Evolutionary conservation across 768 basidiomycete species (phyloP).

Genomic region (Tulasnella sp.): DNA sequence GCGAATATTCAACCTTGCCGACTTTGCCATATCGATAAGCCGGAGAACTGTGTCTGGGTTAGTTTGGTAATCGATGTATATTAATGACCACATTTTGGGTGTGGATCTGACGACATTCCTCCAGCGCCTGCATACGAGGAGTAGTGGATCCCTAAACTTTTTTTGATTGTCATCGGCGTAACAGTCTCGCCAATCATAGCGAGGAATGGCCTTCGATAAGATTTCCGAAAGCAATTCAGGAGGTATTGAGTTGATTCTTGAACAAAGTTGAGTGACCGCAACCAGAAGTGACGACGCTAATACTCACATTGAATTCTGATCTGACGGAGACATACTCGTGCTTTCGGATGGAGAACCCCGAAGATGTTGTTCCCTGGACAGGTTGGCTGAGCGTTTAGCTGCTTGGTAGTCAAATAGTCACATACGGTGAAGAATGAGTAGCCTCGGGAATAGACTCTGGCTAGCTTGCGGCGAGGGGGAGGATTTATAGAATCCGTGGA

Average conservation of each 20-base stretch:
- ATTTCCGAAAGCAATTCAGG: background rate
- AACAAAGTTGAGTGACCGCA: background rate
- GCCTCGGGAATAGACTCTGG: too few species aligned
- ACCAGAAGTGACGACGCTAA: background rate
- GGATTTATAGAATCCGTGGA: too few species aligned
- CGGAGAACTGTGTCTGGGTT: background rate
- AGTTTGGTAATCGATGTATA: background rate
- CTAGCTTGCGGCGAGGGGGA: too few species aligned
- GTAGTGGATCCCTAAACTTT: background rate
- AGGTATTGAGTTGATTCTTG: background rate
- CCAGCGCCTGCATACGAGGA: background rate
- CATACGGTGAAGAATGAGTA: too few species aligned
- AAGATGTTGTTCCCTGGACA: too few species aligned
- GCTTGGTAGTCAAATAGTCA: too few species aligned
- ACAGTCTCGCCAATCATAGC: background rate
- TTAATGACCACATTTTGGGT: background rate
- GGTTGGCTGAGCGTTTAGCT: too few species aligned
- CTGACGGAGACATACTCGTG: background rate
- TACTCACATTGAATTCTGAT: background rate
- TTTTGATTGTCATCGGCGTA: too few species aligned
- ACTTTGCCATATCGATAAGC: background rate
- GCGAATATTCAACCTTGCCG: background rate
- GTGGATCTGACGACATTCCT: background rate
- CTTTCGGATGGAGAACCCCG: background rate
- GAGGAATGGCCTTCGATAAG: background rate